phyloP scores from a whole-genome alignment of 1,284 basidiomycete species.

The Cystobasidium pallidum region DNA sequence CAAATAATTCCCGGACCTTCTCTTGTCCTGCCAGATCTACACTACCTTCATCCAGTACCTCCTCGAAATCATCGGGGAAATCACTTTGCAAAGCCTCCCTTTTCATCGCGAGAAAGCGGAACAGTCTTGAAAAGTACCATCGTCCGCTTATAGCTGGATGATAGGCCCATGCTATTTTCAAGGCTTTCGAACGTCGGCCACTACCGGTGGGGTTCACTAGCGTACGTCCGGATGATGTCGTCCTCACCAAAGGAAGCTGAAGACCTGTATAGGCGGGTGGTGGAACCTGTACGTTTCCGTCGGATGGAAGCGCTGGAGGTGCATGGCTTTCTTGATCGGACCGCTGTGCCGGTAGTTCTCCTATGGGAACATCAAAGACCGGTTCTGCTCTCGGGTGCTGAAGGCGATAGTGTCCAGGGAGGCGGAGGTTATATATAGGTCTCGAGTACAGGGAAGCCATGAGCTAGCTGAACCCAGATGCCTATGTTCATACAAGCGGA shows the following conservation, averaged over 20 bases:
- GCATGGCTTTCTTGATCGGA: not conserved
- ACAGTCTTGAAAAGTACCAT: constrained; percentile 19
- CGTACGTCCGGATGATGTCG: constrained; percentile 18
- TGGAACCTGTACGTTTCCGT: not conserved
- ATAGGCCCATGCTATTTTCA: constrained; percentile 38
- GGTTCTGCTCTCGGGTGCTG: constrained; percentile 13
- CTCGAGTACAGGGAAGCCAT: constrained; percentile 30
- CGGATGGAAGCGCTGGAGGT: not conserved
- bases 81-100: constrained; percentile 20
- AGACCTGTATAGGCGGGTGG: constrained; percentile 16
- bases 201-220: constrained; percentile 15
- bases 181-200: constrained; percentile 15
- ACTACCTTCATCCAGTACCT: constrained; percentile 6
- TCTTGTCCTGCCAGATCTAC: constrained; percentile 2
- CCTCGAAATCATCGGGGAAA: constrained; percentile 37
- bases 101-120: constrained; percentile 14
- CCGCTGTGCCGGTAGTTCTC: not conserved
- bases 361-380: constrained; percentile 23
- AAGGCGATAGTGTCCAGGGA: constrained; percentile 23
- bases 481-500: not conserved
- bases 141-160: constrained; percentile 26
- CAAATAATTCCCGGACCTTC: constrained; percentile 37
- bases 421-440: constrained; percentile 21
- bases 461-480: not conserved
- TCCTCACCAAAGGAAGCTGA: constrained; percentile 11